These are phyloP conservation scores for Leccinum obscurum DNA, from an alignment of 768 basidiomycete species.

Conservation along the genomic window DNA sequence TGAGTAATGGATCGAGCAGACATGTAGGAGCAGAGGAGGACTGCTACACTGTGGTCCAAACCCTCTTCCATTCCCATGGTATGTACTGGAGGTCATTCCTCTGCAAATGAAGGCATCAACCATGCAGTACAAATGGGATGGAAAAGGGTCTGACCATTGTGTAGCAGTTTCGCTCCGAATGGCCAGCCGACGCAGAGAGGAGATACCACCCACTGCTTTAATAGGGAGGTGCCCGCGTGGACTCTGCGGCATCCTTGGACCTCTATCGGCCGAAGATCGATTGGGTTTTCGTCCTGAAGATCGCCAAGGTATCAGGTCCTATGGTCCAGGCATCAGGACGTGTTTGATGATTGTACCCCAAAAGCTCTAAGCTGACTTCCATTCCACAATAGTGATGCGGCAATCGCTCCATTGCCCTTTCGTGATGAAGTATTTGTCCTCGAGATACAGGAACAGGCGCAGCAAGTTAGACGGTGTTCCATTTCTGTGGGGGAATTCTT, in stretches of 20 bases:
- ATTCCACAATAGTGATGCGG: constrained; percentile 4
- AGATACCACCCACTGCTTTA: constrained; percentile 3
- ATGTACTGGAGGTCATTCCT: constrained; percentile 34
- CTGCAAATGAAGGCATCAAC: constrained; percentile 32
- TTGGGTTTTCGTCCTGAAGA: background rate
- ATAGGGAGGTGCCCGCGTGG: constrained; percentile 2
- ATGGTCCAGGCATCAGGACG: background rate
- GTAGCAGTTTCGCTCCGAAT: constrained; percentile 23
- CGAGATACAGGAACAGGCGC: background rate
- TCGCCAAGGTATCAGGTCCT: background rate
- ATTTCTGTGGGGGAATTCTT: constrained; percentile 5
- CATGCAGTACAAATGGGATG: constrained; percentile 29
- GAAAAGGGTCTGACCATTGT: constrained; percentile 29
- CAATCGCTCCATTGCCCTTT: background rate
- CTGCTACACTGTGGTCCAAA: constrained; percentile 29
- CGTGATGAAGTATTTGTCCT: constrained; percentile 9
- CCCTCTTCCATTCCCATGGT: constrained; percentile 53
- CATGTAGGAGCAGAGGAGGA: constrained; percentile 4
- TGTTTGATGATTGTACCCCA: background rate
- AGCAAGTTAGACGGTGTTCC: background rate
- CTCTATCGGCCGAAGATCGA: background rate
- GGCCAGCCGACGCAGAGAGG: constrained; percentile 1
- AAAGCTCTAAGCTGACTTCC: background rate
- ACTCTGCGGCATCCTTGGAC: background rate
- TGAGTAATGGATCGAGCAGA: constrained; percentile 3